phyloP scores from a whole-genome alignment of 176 grass and related monocot genomes.

The Ensete glaucum region DNA sequence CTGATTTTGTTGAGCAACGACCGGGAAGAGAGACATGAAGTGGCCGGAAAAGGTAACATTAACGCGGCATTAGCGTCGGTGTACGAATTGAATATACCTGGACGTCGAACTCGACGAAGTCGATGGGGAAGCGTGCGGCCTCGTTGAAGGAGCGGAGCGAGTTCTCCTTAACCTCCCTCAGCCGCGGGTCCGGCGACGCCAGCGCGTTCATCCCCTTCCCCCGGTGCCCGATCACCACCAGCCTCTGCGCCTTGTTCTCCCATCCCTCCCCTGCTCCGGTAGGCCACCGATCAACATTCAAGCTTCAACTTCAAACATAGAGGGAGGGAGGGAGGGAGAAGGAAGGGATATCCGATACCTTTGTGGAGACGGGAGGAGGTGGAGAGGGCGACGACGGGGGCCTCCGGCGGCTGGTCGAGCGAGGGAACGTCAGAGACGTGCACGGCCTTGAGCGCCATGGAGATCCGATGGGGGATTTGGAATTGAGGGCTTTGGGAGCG shows the following conservation, averaged over 20 bases:
- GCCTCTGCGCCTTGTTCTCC: slow-evolving; percentile 20
- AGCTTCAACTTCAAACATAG: not conserved
- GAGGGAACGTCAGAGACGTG: slow-evolving; percentile 57
- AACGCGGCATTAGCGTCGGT: not conserved
- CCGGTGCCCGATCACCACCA: slow-evolving; percentile 72
- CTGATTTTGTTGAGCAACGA: not conserved
- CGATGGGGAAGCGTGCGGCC: slow-evolving; percentile 64
- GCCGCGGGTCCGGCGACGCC: slow-evolving; percentile 47
- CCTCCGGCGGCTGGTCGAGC: slow-evolving; percentile 39
- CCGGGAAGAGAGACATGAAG: not conserved
- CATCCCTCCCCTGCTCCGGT: not conserved
- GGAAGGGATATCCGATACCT: slow-evolving; percentile 12
- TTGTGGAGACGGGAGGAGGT: slow-evolving; percentile 19
- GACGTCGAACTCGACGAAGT: slow-evolving; percentile 90
- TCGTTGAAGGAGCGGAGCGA: slow-evolving; percentile 76
- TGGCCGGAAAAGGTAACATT: not conserved
- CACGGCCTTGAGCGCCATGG: slow-evolving; percentile 68
- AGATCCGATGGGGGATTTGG: not conserved
- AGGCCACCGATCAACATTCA: not conserved
- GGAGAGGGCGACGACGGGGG: slow-evolving; percentile 27
- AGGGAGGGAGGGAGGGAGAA: not conserved
- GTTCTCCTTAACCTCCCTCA: slow-evolving; percentile 88
- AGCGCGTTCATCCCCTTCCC: slow-evolving; percentile 98
- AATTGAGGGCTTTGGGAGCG: not conserved
- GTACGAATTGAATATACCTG: slow-evolving; percentile 33